Base-by-base conservation (phyloP, 1,284 basidiomycete species). In the Sporisorium exsertum region DNA sequence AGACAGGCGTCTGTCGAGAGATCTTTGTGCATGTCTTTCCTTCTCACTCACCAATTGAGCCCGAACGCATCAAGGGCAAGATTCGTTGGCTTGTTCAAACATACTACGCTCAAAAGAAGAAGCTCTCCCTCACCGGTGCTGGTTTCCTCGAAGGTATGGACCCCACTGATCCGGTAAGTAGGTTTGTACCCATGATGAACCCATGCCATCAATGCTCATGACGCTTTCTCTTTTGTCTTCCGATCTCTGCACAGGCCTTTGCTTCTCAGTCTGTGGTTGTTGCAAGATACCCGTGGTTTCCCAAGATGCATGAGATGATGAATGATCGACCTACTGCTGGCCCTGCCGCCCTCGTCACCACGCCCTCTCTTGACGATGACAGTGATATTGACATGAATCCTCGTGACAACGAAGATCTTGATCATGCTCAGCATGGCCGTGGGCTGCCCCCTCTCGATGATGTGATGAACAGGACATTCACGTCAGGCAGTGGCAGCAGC, bases 241-340 rank as follows among this genome's bases (percentile, higher is more conserved):
- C n/a, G n/a, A n/a, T 46, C 24, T 5, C 15, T 46, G n/a, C 20
- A 12, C 12, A 46, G 45, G 16, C 45, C 24, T 26, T 13, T 20
- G 22, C 24, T 2, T 52, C 50, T 52, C 32, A 12, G 1, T 10
- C 50, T 33, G 20, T 33, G 10, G 7, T 52, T 20, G 29, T 12
- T 10, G 29, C 18, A 15, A 33, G 24, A 12, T 24, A 20, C 18
- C 50, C 50, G 2, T 52, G 50, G 50, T 52, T 52, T 24, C n/a
- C 7, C 20, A 52, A 35, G 50, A 35, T 52, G 33, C 32, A 52
- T 12, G 32, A 35, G 20, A 52, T 52, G 50, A 52, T 52, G 50
- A n/a, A 18, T 15, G 20, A 24, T 13, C 33, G 32, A 20, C 16
- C 9, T n/a, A n/a, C n/a, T n/a, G 33, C 50, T 3, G 20, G 18